A percentile compares a stretch with the other conserved stretches of the same genome.
Evolutionary conservation across 2,329 filamentous ascomycete species (phyloP).

Genomic region (Sphaceloma murrayae): DNA sequence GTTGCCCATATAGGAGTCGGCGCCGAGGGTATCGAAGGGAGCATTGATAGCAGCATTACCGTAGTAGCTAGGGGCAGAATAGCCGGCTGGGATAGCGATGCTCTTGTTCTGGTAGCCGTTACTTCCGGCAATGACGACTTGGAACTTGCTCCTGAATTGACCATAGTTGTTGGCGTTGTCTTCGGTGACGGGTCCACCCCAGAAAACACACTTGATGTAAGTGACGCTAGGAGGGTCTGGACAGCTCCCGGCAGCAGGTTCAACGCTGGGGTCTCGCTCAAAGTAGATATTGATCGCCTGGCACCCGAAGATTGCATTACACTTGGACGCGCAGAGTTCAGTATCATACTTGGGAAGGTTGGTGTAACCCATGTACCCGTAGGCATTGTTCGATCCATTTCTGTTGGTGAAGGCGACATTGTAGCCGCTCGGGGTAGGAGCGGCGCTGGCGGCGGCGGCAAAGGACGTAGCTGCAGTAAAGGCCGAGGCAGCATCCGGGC

Average conservation of each 20-base stretch:
- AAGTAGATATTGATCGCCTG: conserved; percentile 19
- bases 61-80: conserved; percentile 19
- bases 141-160: conserved; percentile 18
- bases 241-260: conserved; percentile 20
- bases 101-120: conserved; percentile 18
- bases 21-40: conserved; percentile 23
- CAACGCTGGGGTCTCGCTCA: conserved; percentile 20
- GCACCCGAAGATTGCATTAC: conserved; percentile 17
- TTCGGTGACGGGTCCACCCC: conserved; percentile 16
- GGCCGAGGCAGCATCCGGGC: conserved; percentile 20
- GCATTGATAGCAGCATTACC: conserved; percentile 25
- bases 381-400: conserved; percentile 19
- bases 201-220: conserved; percentile 19
- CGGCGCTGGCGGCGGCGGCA: conserved; percentile 18
- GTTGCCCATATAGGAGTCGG: conserved; percentile 25
- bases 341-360: conserved; percentile 16
- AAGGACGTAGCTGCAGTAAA: conserved; percentile 20
- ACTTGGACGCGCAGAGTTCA: conserved; percentile 17
- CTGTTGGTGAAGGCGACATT: conserved; percentile 20
- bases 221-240: conserved; percentile 19
- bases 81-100: conserved; percentile 18
- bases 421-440: conserved; percentile 20
- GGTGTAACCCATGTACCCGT: conserved; percentile 18
- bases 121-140: conserved; percentile 19
- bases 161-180: conserved; percentile 17